These are phyloP conservation scores for Eruca vesicaria DNA, from an alignment of 441 rosid species.

Conservation along the genomic window DNA sequence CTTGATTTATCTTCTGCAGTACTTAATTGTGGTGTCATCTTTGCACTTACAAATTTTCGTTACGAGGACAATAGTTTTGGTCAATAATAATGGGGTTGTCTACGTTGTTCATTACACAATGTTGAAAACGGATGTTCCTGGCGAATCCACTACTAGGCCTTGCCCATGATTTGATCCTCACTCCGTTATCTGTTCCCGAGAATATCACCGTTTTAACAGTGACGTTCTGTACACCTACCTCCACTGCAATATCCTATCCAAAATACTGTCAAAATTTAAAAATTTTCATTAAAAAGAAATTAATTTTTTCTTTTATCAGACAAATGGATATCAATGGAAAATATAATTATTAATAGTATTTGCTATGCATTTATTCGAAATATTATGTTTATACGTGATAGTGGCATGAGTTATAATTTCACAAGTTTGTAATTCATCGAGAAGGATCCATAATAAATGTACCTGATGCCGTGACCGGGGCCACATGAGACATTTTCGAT, in stretches of 20 bases:
- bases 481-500: slow-evolving; percentile 55
- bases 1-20: too few relatives aligned
- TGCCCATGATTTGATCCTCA: slow-evolving; percentile 66
- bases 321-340: background rate
- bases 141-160: slow-evolving; percentile 53
- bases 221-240: slow-evolving; percentile 59
- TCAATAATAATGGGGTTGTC: slow-evolving; percentile 60
- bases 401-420: background rate
- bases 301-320: background rate
- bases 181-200: slow-evolving; percentile 51
- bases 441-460: background rate
- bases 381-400: background rate
- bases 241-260: slow-evolving; percentile 8
- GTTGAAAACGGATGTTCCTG: slow-evolving; percentile 43
- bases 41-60: too few relatives aligned
- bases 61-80: slow-evolving; percentile 57
- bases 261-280: background rate
- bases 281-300: too few relatives aligned
- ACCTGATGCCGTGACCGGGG: slow-evolving; percentile 84
- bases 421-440: background rate
- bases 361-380: background rate
- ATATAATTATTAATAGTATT: background rate
- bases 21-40: too few relatives aligned
- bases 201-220: slow-evolving; percentile 49
- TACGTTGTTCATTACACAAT: slow-evolving; percentile 49